Base-by-base conservation (phyloP, 129 eudicot genomes). In the Centrapalus pauciflorus region DNA sequence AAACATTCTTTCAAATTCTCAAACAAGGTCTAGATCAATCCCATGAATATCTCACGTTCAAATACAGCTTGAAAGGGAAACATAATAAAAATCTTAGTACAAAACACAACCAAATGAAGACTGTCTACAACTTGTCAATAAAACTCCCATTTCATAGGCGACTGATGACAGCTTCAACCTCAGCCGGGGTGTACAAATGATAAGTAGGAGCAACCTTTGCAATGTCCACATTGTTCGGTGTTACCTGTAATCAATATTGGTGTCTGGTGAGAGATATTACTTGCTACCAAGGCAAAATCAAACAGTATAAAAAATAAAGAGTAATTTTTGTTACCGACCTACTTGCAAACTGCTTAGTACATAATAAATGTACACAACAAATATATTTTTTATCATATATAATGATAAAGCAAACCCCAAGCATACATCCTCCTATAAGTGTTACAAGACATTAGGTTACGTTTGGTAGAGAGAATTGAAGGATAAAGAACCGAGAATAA, bases 171-270 rank as follows among this genome's bases (percentile, higher is more conserved):
- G 84, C 93, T 74, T 94, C 93, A 58, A 94, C 97, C 64, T 94
- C 97, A 7, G 95, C 72, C 16, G 94, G 90, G 37, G 88, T 67
- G 77, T 94, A 94, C 69, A 94, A 80, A 68, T 94, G 99, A 78
- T 89, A 94, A 34, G 84, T 80, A 66, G 99, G 99, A 33, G 94
- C 85, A 43, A 89, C 99, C 90, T 84, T 94, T 2, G 99, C 94
- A 59, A 94, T 94, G 60, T 94, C 99, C 63, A 89, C 97, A 35
- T 94, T 94, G 73, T 89, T 89, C 5, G 99, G 95, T 10, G 99
- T 89, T 28, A 94, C 97, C 95, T 94, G 81, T 35, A 34, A 61
- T 17, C 64, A 76, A 46, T 58, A 43, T 14, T 48, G 20, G 45
- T 51, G 8, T 11, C 1, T 35, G 20, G 0, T 3, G 28, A 62